These are phyloP conservation scores for Fusarium ambrosium DNA, from an alignment of 2,329 filamentous ascomycete genomes.

Conservation along the genomic window DNA sequence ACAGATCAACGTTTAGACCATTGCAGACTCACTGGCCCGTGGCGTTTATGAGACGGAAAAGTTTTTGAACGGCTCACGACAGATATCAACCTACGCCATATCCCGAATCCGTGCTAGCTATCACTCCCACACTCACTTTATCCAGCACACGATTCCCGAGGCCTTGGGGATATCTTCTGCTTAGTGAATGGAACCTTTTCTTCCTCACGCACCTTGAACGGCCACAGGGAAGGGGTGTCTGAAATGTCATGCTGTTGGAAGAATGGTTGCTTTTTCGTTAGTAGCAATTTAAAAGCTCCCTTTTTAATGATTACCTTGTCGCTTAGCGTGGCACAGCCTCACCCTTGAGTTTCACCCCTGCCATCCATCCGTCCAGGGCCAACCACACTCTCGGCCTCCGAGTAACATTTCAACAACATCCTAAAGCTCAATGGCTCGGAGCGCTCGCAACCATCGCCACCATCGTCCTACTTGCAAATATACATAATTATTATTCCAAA, in stretches of 20 bases:
- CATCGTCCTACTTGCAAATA: neutral
- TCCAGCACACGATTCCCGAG: too few species aligned
- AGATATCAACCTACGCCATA: neutral
- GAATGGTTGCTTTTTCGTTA: neutral
- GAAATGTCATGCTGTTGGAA: neutral
- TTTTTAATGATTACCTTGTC: neutral
- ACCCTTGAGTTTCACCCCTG: neutral
- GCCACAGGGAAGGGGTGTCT: neutral
- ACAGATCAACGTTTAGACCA: neutral
- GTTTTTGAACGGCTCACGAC: neutral
- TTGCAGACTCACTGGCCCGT: too few species aligned
- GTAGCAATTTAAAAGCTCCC: neutral
- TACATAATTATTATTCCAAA: neutral
- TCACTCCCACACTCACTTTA: too few species aligned
- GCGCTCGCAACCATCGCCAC: neutral
- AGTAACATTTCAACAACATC: neutral
- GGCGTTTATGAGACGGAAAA: neutral
- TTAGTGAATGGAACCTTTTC: neutral
- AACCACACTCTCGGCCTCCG: neutral
- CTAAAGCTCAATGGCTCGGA: neutral
- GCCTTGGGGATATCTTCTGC: neutral
- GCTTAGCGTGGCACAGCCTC: neutral
- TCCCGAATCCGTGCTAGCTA: neutral
- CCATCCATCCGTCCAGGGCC: too few species aligned
- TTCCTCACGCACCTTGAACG: neutral